Evolutionary conservation across 1,284 basidiomycete species (phyloP), one percentile per base, ranked within the genome.

Genomic region (Xerocomus cyaneibrunnescens): DNA sequence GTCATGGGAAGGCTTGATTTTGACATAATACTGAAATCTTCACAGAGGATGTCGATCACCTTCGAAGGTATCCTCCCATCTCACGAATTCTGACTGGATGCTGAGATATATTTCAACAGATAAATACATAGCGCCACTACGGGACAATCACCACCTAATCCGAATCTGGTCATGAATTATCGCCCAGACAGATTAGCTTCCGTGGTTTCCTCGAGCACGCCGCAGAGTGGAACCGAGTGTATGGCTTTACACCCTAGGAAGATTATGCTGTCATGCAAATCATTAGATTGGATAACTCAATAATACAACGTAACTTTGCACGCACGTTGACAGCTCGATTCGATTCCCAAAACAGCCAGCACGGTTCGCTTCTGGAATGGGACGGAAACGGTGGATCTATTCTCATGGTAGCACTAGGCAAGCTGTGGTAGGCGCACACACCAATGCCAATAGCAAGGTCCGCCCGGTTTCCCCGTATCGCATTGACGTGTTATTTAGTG

Each of bases 371-470:
- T 48, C 37, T n/a, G 10, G 30, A 37, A 31, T 43, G 50, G 17
- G 43, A 14, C 25, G 13, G 25, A 17, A 19, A 14, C 22, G 21
- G 37, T 14, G 38, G 47, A 19, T 13, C 28, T 3, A 25, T 35
- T 32, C 35, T n/a, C 32, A 19, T 21, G 37, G n/a, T 41, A 41
- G 37, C 32, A 21, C n/a, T 42, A 28, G 51, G 36, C 54, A 47
- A 42, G 35, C 34, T 39, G 47, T 64, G 50, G 47, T 30, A 47
- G 45, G 46, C 50, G 40, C 61, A 8, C 51, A 32, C 30, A 34
- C 60, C 59, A 62, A 45, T n/a, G 7, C 25, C 8, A 3, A 56
- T 32, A 45, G 50, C 39, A 45, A 42, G 56, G 41, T 45, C 21
- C 21, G n/a, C 23, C 49, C 23, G 27, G 34, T 25, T 14, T 21